These are phyloP conservation scores for Ajuga reptans DNA, from an alignment of 305 asterid genomes.

Conservation along the genomic window DNA sequence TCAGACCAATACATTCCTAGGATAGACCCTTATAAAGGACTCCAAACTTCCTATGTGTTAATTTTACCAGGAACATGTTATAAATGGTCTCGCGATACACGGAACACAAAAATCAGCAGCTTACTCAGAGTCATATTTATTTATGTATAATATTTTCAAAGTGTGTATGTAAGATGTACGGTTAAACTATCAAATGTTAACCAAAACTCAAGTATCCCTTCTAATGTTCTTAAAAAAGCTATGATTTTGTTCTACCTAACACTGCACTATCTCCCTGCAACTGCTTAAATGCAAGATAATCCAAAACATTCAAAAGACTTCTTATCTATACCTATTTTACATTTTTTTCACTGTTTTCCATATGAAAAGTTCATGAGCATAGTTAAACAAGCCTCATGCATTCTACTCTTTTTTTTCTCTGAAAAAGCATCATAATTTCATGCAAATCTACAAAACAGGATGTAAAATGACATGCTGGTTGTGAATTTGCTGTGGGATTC, in stretches of 20 bases:
- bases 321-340: not conserved
- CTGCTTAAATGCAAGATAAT: slow-evolving; percentile 8
- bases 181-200: not conserved
- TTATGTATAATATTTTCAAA: too few relatives aligned
- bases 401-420: not conserved
- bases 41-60: too few relatives aligned
- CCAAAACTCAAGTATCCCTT: not conserved
- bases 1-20: not conserved
- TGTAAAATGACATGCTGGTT: not conserved
- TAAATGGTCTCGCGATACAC: too few relatives aligned
- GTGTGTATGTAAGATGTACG: too few relatives aligned
- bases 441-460: slow-evolving; percentile 11
- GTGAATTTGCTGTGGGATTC: not conserved
- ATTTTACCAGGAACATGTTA: too few relatives aligned
- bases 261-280: not conserved
- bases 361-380: not conserved
- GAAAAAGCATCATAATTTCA: slow-evolving; percentile 4
- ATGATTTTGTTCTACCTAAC: not conserved
- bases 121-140: too few relatives aligned
- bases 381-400: not conserved
- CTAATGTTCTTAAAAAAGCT: not conserved
- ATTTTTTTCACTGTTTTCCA: not conserved
- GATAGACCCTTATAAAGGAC: not conserved
- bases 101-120: too few relatives aligned
- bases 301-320: not conserved